Evolutionary conservation across 2,329 filamentous ascomycete species (phyloP), one percentile per base, ranked within the genome.

Genomic region (Trichoderma polysporum): DNA sequence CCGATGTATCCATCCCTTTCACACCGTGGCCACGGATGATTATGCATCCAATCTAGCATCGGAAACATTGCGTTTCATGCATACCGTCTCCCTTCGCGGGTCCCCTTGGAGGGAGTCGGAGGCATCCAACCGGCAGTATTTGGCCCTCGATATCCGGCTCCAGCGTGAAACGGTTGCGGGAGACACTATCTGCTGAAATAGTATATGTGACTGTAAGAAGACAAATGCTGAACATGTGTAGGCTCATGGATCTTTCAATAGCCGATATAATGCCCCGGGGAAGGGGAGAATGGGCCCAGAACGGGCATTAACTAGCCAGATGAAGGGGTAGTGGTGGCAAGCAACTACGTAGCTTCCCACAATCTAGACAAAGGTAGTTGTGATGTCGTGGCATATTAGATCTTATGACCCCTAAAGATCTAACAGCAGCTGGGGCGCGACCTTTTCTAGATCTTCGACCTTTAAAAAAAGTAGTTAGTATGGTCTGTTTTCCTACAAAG

Each of bases 401-500:
- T n/a, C 58, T n/a, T 39, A 25, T 19, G 8, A 3, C 31, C 31
- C 71, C 84, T 80, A 97, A 70, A 97, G 91, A 78, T 98, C 94
- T 76, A 97, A 83, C 72, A 97, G 79, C 74, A 97, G 80, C 78
- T 97, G 92, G 65, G 92, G 91, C 15, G 91, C 91, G 72, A 96
- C 83, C 79, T 92, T 95, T 80, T 97, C 94, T 68, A 98, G 76
- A 81, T 97, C 94, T 75, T 96, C 93, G 53, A 96, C 90, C 86
- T 94, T 27, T 27, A 25, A 27, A 65, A 45, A 10, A 3, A 27
- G 35, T 50, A 61, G 70, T 73, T 59, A 72, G 66, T 50, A 37
- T 65, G 45, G 60, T 13, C 13, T 27, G 19, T 12, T 19, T 10
- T 9, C 47, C 17, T 45, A 50, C 1, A 4, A 39, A 29, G 61